Evolutionary conservation across 768 basidiomycete genomes (phyloP).

Genomic region (Galerina marginata): DNA sequence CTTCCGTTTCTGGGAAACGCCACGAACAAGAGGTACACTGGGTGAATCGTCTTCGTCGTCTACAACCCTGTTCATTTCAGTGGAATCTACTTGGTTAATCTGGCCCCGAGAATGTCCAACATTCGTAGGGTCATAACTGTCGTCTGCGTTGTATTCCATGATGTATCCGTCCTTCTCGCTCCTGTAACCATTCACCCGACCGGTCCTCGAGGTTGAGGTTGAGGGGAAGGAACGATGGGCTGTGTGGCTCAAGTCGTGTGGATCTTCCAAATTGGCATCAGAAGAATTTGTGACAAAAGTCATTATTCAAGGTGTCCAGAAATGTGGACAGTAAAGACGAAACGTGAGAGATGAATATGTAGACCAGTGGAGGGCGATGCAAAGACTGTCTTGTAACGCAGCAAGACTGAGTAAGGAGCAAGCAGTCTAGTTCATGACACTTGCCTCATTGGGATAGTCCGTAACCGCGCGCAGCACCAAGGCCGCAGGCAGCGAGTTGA

Average conservation of each 20-base stretch:
- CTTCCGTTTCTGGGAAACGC: slow-evolving; percentile 47
- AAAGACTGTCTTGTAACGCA: no score
- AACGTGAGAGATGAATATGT: no score
- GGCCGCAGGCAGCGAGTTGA: not conserved
- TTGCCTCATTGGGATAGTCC: not conserved
- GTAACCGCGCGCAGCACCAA: not conserved
- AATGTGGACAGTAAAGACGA: no score
- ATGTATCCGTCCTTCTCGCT: slow-evolving; percentile 7
- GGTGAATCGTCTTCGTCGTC: slow-evolving; percentile 34
- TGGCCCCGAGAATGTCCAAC: slow-evolving; percentile 7
- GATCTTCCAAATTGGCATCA: no score
- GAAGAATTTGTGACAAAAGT: no score
- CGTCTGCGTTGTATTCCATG: slow-evolving; percentile 3
- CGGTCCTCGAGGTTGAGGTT: slow-evolving; percentile 1
- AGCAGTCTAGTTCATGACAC: not conserved
- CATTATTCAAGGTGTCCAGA: no score
- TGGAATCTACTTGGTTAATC: not conserved
- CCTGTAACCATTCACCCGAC: not conserved
- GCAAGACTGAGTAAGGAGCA: not conserved
- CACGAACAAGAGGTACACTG: slow-evolving; percentile 49
- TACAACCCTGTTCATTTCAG: slow-evolving; percentile 5
- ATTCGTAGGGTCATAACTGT: slow-evolving; percentile 18
- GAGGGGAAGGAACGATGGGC: not conserved
- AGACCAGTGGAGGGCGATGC: no score
- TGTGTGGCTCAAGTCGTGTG: not conserved